Percentiles rank a stretch among this genome's conserved stretches.
phyloP scores from a whole-genome alignment of 192 early-diverging fungal species.

The Podochytrium sp. region DNA sequence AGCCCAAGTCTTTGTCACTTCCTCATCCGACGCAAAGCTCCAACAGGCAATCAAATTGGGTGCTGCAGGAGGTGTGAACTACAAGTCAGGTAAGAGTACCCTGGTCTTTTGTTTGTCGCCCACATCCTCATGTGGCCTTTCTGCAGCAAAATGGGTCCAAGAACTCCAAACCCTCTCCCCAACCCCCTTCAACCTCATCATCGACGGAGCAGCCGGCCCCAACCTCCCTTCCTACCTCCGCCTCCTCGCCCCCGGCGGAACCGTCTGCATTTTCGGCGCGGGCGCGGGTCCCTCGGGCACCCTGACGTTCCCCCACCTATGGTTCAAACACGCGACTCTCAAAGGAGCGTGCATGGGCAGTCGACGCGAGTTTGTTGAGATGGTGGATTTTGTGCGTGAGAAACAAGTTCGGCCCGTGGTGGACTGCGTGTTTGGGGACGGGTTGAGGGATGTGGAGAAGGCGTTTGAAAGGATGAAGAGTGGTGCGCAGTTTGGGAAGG shows the following conservation, averaged over 20 bases:
- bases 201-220: constrained; percentile 72
- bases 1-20: constrained; percentile 74
- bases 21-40: constrained; percentile 67
- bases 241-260: constrained; percentile 33
- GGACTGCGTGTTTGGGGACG: constrained; percentile 9
- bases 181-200: constrained; percentile 51
- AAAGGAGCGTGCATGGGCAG: constrained; percentile 70
- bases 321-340: constrained; percentile 68
- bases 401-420: constrained; percentile 61
- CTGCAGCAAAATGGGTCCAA: constrained; percentile 42
- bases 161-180: constrained; percentile 46
- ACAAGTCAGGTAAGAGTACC: constrained; percentile 60
- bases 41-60: constrained; percentile 59
- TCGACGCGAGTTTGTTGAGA: constrained; percentile 60
- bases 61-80: constrained; percentile 72
- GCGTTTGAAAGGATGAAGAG: constrained; percentile 38
- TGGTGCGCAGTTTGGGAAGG: constrained; percentile 39
- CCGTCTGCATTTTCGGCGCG: constrained; percentile 65
- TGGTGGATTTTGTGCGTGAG: constrained; percentile 62
- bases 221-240: constrained; percentile 44
- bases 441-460: constrained; percentile 18
- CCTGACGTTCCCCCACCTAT: constrained; percentile 52
- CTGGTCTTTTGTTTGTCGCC: not conserved
- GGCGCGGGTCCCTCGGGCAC: constrained; percentile 49
- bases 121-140: not conserved